These are phyloP conservation scores for Kingdonia uniflora DNA, from an alignment of 164 flowering plant genomes.

Conservation along the genomic window DNA sequence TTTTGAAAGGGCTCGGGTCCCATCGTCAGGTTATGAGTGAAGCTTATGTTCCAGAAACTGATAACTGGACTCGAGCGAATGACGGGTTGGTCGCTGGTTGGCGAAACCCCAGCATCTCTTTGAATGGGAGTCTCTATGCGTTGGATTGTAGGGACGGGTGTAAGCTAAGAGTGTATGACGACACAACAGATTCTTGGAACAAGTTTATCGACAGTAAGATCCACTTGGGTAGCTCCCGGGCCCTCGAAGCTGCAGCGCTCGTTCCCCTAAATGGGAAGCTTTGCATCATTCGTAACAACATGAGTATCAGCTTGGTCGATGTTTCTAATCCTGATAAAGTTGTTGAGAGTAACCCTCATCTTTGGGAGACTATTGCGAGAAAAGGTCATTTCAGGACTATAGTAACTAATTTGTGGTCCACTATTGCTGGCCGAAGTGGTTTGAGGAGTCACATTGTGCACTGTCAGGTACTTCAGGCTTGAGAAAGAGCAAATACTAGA, in stretches of 20 bases:
- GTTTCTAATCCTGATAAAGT: constrained; percentile 51
- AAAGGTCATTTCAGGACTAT: constrained; percentile 61
- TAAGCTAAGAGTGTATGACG: constrained; percentile 74
- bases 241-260: constrained; percentile 91
- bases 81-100: constrained; percentile 86
- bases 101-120: constrained; percentile 84
- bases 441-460: constrained; percentile 84
- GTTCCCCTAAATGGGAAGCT: constrained; percentile 87
- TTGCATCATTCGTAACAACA: constrained; percentile 89
- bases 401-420: constrained; percentile 71
- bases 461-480: constrained; percentile 94
- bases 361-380: constrained; percentile 80
- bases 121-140: constrained; percentile 74
- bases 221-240: constrained; percentile 78
- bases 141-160: constrained; percentile 91
- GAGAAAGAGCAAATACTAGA: constrained; percentile 13
- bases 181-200: constrained; percentile 65
- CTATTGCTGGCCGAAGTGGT: constrained; percentile 72
- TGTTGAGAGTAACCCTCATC: constrained; percentile 50
- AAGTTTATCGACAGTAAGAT: constrained; percentile 74
- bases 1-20: constrained; percentile 73
- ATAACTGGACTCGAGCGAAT: constrained; percentile 52
- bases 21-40: constrained; percentile 87
- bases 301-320: constrained; percentile 91
- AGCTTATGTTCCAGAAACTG: constrained; percentile 67